A percentile compares a stretch with the other conserved stretches of the same genome.
Conservation (phyloP, 257 asterid genomes). For the Scutellaria minor region DNA sequence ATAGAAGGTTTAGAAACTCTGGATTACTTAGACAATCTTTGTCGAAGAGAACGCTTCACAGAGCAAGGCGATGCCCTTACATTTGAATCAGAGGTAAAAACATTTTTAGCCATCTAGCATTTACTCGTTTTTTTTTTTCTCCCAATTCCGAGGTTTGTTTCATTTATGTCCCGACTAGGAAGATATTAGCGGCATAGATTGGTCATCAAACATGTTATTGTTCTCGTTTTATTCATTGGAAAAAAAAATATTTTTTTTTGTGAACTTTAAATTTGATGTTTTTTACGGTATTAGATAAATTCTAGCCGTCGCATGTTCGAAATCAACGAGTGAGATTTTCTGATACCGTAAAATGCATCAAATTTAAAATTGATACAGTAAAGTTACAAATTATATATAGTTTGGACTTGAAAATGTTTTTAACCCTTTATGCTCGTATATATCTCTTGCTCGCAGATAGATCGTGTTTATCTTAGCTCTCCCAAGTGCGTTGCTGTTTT, state of each 20-base stretch:
- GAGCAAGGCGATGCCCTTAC: slow-evolving; percentile 94
- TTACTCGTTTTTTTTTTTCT: not conserved
- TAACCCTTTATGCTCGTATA: not conserved
- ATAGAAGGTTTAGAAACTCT: slow-evolving; percentile 88
- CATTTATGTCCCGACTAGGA: not conserved
- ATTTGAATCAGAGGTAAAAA: slow-evolving; percentile 83
- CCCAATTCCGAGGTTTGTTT: not conserved
- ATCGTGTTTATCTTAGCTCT: slow-evolving; percentile 75
- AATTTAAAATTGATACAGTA: no score
- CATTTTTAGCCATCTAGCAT: not conserved
- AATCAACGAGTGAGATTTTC: no score
- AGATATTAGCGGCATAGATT: not conserved
- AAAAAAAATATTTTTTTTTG: no score
- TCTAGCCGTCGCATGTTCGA: no score
- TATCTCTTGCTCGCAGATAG: slow-evolving; percentile 54
- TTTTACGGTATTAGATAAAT: no score
- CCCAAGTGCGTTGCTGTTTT: slow-evolving; percentile 67
- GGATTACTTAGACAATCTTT: slow-evolving; percentile 84
- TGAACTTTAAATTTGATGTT: no score
- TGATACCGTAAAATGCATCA: no score
- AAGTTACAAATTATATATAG: no score
- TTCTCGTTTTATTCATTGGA: no score
- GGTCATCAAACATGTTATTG: not conserved
- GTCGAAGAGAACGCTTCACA: slow-evolving; percentile 72
- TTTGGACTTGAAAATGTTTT: no score